Evolutionary conservation across 2,329 filamentous ascomycete species (phyloP), one percentile per base, ranked within the genome.

Genomic region (Fusarium subglutinans): DNA sequence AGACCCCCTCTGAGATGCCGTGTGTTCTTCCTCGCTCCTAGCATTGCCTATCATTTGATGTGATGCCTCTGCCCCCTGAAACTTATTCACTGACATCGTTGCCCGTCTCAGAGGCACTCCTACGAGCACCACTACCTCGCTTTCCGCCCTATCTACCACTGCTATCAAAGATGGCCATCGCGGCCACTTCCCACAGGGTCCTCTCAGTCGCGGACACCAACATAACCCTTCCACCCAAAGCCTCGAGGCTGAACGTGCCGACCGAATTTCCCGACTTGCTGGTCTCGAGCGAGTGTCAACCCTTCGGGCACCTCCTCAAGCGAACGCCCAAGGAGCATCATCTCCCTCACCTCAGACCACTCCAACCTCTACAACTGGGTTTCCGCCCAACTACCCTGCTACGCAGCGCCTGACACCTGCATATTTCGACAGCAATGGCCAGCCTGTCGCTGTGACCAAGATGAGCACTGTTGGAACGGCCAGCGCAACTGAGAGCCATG

Each of bases 101-200:
- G 30, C 51, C 58, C 62, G 66, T 57, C 75, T 62, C 73, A 97
- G 94, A 74, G 95, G 96, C 79, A 98, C 96, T 6, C 96, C 96
- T 7, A 98, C 96, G 75, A 97, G 94, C 76, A 93, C 93, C 45
- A 97, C 94, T 8, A 98, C 95, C 18, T 97, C 95, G 58, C 92
- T 98, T 79, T 98, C 94, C 33, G 92, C 95, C 45, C 89, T 98
- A 54, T 97, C 94, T 22, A 98, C 96, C 24, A 96, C 94, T 18
- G 96, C 96, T 58, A 98, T 98, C 87, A 98, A 98, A 84, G 96
- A 98, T 81, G 96, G 96, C 77, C 94, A 98, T 80, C 93, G 94
- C 69, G 96, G 96, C 73, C 91, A 95, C 80, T 88, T 92, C 35
- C 90, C 91, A 35, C 88, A 91, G 28, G 80, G 80, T 14, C 77